Evolutionary conservation across 306 rosid species (phyloP).

Genomic region (Crotalaria pallida): DNA sequence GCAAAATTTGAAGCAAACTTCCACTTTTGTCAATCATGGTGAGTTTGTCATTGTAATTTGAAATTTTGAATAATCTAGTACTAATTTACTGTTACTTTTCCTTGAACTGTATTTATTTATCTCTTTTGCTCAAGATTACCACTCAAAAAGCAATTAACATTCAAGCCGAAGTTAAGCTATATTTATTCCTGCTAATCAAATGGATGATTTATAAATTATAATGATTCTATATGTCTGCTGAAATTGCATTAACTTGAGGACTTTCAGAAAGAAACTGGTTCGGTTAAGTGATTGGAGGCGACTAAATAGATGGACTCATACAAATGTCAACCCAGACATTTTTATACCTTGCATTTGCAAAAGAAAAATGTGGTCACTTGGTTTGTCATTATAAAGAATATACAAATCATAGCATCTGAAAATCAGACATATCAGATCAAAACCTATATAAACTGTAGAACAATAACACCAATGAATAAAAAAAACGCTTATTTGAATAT

Average conservation of each 20-base stretch:
- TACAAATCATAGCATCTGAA: background rate
- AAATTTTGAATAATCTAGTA: background rate
- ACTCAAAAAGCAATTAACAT: background rate
- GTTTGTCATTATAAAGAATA: background rate
- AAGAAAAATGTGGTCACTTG: background rate
- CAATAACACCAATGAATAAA: background rate
- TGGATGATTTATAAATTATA: background rate
- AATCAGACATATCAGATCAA: background rate
- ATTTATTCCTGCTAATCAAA: background rate
- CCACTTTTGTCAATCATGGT: conserved; percentile 75
- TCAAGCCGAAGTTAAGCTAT: background rate
- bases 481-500: background rate
- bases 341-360: background rate
- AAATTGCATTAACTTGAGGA: background rate
- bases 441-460: background rate
- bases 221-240: background rate
- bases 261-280: background rate
- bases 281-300: background rate
- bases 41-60: conserved; percentile 21
- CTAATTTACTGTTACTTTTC: background rate
- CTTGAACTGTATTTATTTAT: background rate
- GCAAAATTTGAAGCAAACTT: conserved; percentile 45
- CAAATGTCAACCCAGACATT: background rate
- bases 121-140: background rate
- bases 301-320: background rate